Evolutionary conservation across 116 monocot genomes (phyloP).

Genomic region (Dioscorea cayenensis): DNA sequence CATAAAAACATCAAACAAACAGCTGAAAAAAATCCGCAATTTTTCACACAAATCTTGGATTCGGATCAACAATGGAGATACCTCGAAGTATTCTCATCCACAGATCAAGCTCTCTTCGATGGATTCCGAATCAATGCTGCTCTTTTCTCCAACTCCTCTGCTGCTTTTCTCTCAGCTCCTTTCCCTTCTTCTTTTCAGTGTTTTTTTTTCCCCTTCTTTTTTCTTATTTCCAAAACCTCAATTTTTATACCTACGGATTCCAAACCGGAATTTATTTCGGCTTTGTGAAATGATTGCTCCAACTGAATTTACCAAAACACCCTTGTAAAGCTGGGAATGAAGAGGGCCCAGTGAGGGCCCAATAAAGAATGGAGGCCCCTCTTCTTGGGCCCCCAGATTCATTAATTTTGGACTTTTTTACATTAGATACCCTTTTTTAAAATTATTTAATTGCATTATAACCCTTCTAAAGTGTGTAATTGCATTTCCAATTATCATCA

Average conservation of each 20-base stretch:
- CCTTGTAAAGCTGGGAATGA: neutral
- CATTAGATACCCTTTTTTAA: too few species aligned
- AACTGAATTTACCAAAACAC: neutral
- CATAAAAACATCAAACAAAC: neutral
- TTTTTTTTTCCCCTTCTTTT: neutral
- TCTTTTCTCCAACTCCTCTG: neutral
- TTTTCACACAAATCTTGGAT: neutral
- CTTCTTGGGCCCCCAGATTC: too few species aligned
- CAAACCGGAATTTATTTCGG: slow-evolving; percentile 9
- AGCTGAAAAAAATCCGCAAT: neutral
- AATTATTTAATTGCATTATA: too few species aligned
- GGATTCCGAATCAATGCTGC: neutral
- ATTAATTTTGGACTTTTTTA: too few species aligned
- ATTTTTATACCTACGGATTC: slow-evolving; percentile 6
- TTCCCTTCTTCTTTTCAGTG: neutral
- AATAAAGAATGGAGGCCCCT: too few species aligned
- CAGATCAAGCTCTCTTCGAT: neutral
- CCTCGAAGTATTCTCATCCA: neutral
- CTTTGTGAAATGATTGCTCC: slow-evolving; percentile 7
- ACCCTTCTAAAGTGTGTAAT: too few species aligned
- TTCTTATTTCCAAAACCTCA: neutral
- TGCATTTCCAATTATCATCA: too few species aligned
- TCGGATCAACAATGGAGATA: neutral
- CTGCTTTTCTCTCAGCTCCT: neutral
- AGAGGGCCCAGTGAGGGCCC: too few species aligned